A percentile compares a stretch with the other conserved stretches of the same genome.
Evolutionary conservation across 345 rosid genomes (phyloP).

Genomic region (Orychophragmus violaceus): DNA sequence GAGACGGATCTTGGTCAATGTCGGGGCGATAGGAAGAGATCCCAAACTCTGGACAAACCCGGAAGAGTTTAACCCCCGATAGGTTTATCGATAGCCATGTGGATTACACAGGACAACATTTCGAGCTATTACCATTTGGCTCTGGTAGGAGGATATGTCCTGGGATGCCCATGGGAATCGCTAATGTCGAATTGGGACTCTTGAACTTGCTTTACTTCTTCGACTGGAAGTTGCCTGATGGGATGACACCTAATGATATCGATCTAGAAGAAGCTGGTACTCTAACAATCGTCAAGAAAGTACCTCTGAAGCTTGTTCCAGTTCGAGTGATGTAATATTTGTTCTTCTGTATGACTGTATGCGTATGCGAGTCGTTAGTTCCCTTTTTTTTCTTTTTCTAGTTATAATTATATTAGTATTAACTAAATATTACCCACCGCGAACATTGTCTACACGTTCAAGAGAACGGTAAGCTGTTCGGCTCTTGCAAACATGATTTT

Average conservation of each 20-base stretch:
- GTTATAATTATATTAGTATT: too few relatives aligned
- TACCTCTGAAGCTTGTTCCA: conserved; percentile 21
- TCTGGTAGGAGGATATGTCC: conserved; percentile 52
- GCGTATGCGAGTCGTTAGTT: too few relatives aligned
- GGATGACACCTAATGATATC: conserved; percentile 31
- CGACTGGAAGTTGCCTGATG: conserved; percentile 45
- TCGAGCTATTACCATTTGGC: conserved; percentile 51
- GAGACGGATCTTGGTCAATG: conserved; percentile 37
- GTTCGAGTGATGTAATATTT: conserved; percentile 14
- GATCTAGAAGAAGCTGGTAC: conserved; percentile 32
- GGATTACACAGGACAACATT: conserved; percentile 48
- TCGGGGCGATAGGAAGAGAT: conserved; percentile 41
- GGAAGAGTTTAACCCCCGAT: conserved; percentile 40
- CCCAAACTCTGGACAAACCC: conserved; percentile 40
- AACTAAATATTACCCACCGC: too few relatives aligned
- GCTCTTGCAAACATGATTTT: too few relatives aligned
- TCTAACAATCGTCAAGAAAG: conserved; percentile 28
- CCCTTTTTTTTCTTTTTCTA: too few relatives aligned
- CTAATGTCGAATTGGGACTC: conserved; percentile 41
- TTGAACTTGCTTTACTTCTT: conserved; percentile 51
- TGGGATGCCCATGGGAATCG: conserved; percentile 36
- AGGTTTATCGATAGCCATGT: conserved; percentile 37
- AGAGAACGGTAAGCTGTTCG: too few relatives aligned
- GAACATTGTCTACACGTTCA: too few relatives aligned
- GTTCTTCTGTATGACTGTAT: too few relatives aligned